Base-by-base conservation (phyloP, 305 asterid species). In the Fraxinus sp. region DNA sequence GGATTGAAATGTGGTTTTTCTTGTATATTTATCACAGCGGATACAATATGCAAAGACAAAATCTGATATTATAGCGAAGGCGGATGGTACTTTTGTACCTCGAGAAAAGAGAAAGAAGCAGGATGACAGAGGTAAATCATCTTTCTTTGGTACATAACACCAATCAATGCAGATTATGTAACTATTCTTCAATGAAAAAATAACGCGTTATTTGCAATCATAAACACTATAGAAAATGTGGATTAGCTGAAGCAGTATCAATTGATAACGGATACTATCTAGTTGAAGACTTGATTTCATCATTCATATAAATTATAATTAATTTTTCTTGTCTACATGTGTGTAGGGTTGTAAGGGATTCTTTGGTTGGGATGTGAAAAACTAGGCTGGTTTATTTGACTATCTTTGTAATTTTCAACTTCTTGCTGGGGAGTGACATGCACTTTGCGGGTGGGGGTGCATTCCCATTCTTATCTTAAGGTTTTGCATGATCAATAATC, bases 11-110 rank as follows among this genome's bases (percentile, higher is more conserved):
- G 37, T 20, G 22, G 62, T 77, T 59, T 18, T 43, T 28, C 3
- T 55, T 62, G 11, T 77, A 14, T 87, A 57, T 84, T 75, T 80
- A 39, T 88, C 26, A 70, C 92, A 96, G 99, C 82, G 96, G 84
- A 96, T 96, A 88, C 98, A 96, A 80, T 96, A 95, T 86, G 98
- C 99, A 3, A 95, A 95, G 90, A 90, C 99, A 13, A 96, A 95
- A 90, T 96, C 98, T 2, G 98, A 96, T 90, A 43, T 93, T 86
- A 80, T 93, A 85, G 94, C 98, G 0, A 96, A 96, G 91, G 92
- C 98, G 1, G 98, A 95, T 88, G 98, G 99, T 37, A 95, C 98
- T 39, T 96, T 96, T 80, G 93, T 92, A 30, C 98, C 99, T 79
- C 92, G 99, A 84, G 99, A 93, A 79, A 96, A 93, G 81, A 92